phyloP scores from a whole-genome alignment of 1,284 basidiomycete genomes.

The Cryptococcus depauperatus region DNA sequence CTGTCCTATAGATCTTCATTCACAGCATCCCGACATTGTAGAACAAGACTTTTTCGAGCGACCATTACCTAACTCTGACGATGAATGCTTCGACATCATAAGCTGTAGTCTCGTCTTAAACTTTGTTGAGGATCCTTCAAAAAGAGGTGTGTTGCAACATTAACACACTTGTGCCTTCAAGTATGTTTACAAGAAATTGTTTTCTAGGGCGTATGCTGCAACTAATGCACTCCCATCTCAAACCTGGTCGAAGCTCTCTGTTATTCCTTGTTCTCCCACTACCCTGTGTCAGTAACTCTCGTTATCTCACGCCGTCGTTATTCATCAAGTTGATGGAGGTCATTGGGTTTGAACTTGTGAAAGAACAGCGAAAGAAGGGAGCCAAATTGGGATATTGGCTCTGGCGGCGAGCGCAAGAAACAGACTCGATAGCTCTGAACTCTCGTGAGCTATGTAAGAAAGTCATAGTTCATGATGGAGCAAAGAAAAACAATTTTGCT shows the following conservation, averaged over 20 bases:
- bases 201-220: not conserved
- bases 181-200: not conserved
- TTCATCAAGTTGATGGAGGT: conserved; percentile 54
- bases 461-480: conserved; percentile 53
- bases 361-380: conserved; percentile 52
- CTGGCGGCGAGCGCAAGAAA: conserved; percentile 25
- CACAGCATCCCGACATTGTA: conserved; percentile 64
- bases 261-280: conserved; percentile 73
- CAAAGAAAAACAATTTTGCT: conserved; percentile 68
- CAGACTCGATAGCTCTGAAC: too few species aligned
- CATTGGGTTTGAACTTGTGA: conserved; percentile 59
- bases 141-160: conserved; percentile 55
- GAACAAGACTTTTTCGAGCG: conserved; percentile 70
- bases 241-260: conserved; percentile 48
- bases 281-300: conserved; percentile 72
- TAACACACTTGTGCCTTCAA: not conserved
- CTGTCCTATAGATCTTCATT: conserved; percentile 69
- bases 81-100: conserved; percentile 61
- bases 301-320: conserved; percentile 60
- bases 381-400: conserved; percentile 45
- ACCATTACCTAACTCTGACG: conserved; percentile 35
- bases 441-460: too few species aligned
- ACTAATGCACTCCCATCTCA: conserved; percentile 54
- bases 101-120: conserved; percentile 80
- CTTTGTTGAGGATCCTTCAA: conserved; percentile 65